These are phyloP conservation scores for Elongisporangium anandrum DNA, from an alignment of 352 stramenopile genomes.

Conservation along the genomic window DNA sequence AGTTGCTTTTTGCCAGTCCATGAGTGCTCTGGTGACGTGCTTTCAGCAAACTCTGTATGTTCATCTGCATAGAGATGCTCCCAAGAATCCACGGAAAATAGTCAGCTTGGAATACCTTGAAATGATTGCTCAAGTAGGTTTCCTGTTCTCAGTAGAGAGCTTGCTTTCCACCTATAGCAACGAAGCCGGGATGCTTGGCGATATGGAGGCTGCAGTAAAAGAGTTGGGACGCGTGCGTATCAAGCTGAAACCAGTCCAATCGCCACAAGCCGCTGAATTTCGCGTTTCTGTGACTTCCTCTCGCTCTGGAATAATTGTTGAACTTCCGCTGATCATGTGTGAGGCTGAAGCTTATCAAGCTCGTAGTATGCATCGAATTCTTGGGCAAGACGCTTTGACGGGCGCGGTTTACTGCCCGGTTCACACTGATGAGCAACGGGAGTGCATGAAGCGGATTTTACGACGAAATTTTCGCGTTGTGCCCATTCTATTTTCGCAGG, in stretches of 20 bases:
- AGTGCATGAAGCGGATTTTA: constrained; percentile 58
- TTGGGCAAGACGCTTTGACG: constrained; percentile 68
- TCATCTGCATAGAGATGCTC: constrained; percentile 57
- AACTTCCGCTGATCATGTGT: constrained; percentile 69
- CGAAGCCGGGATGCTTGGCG: constrained; percentile 79
- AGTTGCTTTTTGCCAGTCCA: constrained; percentile 76
- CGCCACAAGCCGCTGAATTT: constrained; percentile 54
- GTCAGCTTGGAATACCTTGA: constrained; percentile 64
- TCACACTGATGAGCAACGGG: constrained; percentile 33
- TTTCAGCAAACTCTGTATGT: constrained; percentile 85
- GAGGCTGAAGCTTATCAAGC: constrained; percentile 28
- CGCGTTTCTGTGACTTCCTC: constrained; percentile 67
- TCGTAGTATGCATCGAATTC: constrained; percentile 67
- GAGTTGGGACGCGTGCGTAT: constrained; percentile 66
- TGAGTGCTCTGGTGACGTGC: constrained; percentile 79
- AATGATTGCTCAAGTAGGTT: constrained; percentile 61
- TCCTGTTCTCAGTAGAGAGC: constrained; percentile 82
- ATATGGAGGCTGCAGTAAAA: constrained; percentile 78
- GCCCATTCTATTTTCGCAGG: constrained; percentile 82
- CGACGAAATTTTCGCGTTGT: constrained; percentile 56
- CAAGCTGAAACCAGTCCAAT: constrained; percentile 65
- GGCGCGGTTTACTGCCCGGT: constrained; percentile 68
- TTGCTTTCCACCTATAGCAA: constrained; percentile 84
- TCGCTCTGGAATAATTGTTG: constrained; percentile 54
- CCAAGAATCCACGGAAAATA: constrained; percentile 23